Percentiles rank a stretch among this genome's conserved stretches.
phyloP scores from a whole-genome alignment of 371 early-diverging fungal species.

The Ordospora pajunii region DNA sequence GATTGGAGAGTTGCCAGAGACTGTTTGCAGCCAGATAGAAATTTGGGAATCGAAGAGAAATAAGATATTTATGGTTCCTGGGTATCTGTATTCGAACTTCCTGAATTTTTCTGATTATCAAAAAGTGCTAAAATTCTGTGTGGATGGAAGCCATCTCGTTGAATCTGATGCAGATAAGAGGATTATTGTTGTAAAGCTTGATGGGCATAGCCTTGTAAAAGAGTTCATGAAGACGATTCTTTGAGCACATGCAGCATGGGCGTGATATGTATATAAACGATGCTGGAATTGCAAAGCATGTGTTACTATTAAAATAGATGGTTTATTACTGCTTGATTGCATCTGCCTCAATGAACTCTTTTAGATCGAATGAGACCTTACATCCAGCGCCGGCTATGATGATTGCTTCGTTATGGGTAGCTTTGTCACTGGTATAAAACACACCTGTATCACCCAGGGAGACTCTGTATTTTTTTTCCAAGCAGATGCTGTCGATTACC shows the following conservation, averaged over 20 bases:
- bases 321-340: background rate
- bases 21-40: conserved; percentile 85
- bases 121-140: conserved; percentile 45
- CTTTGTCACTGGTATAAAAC: conserved; percentile 10
- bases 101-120: conserved; percentile 58
- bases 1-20: conserved; percentile 65
- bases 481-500: conserved; percentile 6
- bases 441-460: background rate
- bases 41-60: conserved; percentile 92
- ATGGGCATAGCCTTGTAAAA: conserved; percentile 47
- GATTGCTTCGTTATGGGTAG: conserved; percentile 28
- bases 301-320: background rate
- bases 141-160: conserved; percentile 30
- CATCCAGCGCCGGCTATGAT: conserved; percentile 41
- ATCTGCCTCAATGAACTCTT: conserved; percentile 11
- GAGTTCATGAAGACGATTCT: conserved; percentile 42
- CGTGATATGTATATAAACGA: background rate
- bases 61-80: conserved; percentile 64
- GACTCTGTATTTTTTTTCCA: background rate
- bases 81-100: conserved; percentile 74
- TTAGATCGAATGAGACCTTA: conserved; percentile 43
- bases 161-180: conserved; percentile 46
- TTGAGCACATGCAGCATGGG: background rate
- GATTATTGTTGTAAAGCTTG: conserved; percentile 51
- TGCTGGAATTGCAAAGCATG: background rate